These are phyloP conservation scores for Thelephora ganbajun DNA, from an alignment of 768 basidiomycete species.

Conservation along the genomic window DNA sequence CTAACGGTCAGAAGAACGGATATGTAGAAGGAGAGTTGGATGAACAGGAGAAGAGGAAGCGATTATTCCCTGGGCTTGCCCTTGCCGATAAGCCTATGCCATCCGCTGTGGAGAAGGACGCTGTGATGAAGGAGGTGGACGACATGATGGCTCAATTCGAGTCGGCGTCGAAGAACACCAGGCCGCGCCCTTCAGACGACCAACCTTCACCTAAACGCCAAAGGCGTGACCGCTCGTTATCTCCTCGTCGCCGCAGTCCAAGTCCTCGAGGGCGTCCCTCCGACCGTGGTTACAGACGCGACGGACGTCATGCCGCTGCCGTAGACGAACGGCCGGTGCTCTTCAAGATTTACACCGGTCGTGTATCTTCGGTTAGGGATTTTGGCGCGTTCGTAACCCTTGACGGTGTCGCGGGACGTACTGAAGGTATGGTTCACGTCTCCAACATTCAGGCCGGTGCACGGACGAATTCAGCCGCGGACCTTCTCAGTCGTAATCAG, in stretches of 20 bases:
- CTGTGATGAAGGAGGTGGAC: slow-evolving; percentile 78
- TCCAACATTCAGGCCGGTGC: slow-evolving; percentile 80
- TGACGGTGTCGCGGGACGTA: slow-evolving; percentile 75
- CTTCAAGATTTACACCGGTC: slow-evolving; percentile 91
- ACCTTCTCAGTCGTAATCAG: slow-evolving; percentile 76
- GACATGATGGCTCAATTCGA: slow-evolving; percentile 74
- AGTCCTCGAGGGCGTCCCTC: slow-evolving; percentile 43
- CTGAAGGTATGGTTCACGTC: slow-evolving; percentile 92
- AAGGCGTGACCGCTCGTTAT: slow-evolving; percentile 26
- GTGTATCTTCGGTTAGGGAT: slow-evolving; percentile 76
- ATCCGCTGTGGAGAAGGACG: slow-evolving; percentile 46
- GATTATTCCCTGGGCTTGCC: slow-evolving; percentile 85
- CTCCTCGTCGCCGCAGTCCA: slow-evolving; percentile 34
- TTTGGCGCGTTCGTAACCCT: slow-evolving; percentile 91
- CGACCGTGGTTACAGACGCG: slow-evolving; percentile 25
- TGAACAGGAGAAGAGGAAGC: slow-evolving; percentile 66
- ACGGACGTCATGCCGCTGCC: slow-evolving; percentile 17
- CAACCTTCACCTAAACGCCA: slow-evolving; percentile 41
- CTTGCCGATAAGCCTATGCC: slow-evolving; percentile 59
- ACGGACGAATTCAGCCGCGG: slow-evolving; percentile 76
- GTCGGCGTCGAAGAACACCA: slow-evolving; percentile 49
- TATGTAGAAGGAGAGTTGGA: slow-evolving; percentile 22
- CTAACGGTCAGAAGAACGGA: slow-evolving; percentile 18
- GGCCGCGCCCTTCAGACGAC: slow-evolving; percentile 26
- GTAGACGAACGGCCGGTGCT: slow-evolving; percentile 76